A percentile compares a stretch with the other conserved stretches of the same genome.
phyloP scores from a whole-genome alignment of 441 rosid species.

The Aquilaria agallochum region DNA sequence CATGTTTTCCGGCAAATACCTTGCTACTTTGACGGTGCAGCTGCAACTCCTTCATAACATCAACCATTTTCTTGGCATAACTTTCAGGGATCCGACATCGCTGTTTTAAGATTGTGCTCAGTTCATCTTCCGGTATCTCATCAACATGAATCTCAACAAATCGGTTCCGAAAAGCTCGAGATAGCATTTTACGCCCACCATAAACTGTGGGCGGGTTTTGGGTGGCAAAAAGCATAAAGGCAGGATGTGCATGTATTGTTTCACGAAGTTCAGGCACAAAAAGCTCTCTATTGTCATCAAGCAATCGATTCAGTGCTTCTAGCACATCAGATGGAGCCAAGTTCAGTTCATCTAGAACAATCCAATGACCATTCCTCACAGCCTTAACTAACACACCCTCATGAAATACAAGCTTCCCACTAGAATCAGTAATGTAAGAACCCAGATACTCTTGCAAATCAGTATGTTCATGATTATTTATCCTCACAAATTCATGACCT shows the following conservation, averaged over 20 bases:
- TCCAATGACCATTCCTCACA: constrained; percentile 91
- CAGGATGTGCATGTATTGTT: constrained; percentile 81
- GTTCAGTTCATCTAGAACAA: constrained; percentile 95
- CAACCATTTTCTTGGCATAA: constrained; percentile 86
- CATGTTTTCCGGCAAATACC: constrained; percentile 99
- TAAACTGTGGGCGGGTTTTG: constrained; percentile 97
- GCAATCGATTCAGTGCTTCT: constrained; percentile 92
- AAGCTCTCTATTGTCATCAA: constrained; percentile 98
- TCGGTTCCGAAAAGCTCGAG: constrained; percentile 98
- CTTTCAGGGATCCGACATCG: constrained; percentile 75
- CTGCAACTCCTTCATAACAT: constrained; percentile 95
- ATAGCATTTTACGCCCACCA: constrained; percentile 98
- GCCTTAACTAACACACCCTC: constrained; percentile 98
- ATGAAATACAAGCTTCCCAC: constrained; percentile 91
- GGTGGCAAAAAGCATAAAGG: constrained; percentile 98
- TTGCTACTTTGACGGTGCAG: constrained; percentile 90
- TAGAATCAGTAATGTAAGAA: constrained; percentile 75
- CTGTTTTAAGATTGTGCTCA: constrained; percentile 62
- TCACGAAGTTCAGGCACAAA: constrained; percentile 88
- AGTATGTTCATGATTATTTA: constrained; percentile 98
- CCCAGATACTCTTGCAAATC: constrained; percentile 97
- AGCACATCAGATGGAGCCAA: constrained; percentile 98
- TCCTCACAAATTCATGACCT: constrained; percentile 88
- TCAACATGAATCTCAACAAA: constrained; percentile 99
- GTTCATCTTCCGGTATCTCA: constrained; percentile 92